Conservation (phyloP, 2,329 filamentous ascomycete species). For the Colletotrichum zoysiae region DNA sequence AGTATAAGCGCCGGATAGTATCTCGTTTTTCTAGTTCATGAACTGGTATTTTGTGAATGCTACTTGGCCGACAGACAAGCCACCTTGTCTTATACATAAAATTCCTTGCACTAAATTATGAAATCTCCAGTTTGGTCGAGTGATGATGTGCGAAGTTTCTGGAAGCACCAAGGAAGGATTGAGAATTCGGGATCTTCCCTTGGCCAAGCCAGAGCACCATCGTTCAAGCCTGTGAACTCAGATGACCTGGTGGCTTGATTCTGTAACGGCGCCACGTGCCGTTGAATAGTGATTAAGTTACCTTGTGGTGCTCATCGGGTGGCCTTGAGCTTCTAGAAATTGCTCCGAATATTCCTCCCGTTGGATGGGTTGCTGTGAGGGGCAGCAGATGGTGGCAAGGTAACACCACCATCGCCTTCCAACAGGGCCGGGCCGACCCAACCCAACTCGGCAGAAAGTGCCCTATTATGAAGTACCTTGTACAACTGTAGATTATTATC, state of each 20-base stretch:
- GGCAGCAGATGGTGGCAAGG: constrained; percentile 13
- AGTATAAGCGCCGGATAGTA: neutral
- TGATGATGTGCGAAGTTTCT: neutral
- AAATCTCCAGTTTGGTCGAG: neutral
- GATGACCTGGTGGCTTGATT: neutral
- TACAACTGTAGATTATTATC: neutral
- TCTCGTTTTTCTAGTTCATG: neutral
- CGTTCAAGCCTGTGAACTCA: neutral
- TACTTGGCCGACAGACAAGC: neutral
- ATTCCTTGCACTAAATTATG: no score
- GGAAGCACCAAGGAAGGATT: neutral
- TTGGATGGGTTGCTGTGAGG: constrained; percentile 23
- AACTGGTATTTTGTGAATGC: neutral
- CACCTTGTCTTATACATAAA: neutral
- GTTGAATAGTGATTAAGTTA: no score
- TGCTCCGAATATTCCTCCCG: constrained; percentile 10
- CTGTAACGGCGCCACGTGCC: neutral
- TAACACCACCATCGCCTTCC: constrained; percentile 16
- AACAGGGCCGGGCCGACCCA: neutral
- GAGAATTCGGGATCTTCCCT: neutral
- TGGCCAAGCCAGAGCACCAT: neutral
- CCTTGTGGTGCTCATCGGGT: neutral
- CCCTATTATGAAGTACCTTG: neutral
- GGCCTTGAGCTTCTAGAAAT: neutral
- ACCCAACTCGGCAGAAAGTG: neutral